Conservation (phyloP, 2,329 filamentous ascomycete genomes). For the Emericellopsis atlantica region DNA sequence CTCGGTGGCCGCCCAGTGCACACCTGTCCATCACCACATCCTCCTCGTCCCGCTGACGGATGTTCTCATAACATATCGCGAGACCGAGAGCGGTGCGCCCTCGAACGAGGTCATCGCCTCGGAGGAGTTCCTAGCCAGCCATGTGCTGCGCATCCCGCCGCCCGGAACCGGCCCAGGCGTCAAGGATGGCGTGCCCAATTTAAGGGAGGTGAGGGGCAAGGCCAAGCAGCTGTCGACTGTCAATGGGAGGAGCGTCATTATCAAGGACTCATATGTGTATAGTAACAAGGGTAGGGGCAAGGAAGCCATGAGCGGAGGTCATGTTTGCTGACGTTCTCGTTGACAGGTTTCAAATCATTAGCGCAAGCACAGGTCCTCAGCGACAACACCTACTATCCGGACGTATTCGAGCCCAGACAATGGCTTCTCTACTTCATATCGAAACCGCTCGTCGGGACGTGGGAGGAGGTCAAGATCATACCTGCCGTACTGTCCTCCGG, state of each 20-base stretch:
- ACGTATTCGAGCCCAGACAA: slow-evolving; percentile 78
- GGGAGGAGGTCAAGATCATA: slow-evolving; percentile 61
- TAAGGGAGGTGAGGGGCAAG: slow-evolving; percentile 83
- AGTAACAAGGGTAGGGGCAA: slow-evolving; percentile 74
- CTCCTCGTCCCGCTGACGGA: slow-evolving; percentile 90
- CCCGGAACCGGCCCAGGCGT: slow-evolving; percentile 33
- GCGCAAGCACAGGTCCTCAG: slow-evolving; percentile 79
- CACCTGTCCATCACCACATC: slow-evolving; percentile 82
- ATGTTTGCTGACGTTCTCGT: not conserved
- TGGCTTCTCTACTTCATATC: slow-evolving; percentile 98
- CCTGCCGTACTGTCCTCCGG: slow-evolving; percentile 47
- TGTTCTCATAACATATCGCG: slow-evolving; percentile 75
- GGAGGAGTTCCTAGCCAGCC: slow-evolving; percentile 92
- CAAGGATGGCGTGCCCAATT: slow-evolving; percentile 46
- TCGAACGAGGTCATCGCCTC: slow-evolving; percentile 73
- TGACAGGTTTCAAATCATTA: slow-evolving; percentile 73
- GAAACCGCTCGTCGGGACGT: slow-evolving; percentile 69
- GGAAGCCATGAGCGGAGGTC: not conserved
- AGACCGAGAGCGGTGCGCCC: slow-evolving; percentile 67
- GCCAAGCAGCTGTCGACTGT: slow-evolving; percentile 87
- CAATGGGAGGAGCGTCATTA: slow-evolving; percentile 84
- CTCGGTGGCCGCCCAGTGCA: slow-evolving; percentile 82
- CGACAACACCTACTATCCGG: slow-evolving; percentile 80
- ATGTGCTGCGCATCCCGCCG: slow-evolving; percentile 77
- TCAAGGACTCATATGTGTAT: slow-evolving; percentile 87